Evolutionary conservation across 352 stramenopile species (phyloP).

Genomic region (Pythium periplocum): DNA sequence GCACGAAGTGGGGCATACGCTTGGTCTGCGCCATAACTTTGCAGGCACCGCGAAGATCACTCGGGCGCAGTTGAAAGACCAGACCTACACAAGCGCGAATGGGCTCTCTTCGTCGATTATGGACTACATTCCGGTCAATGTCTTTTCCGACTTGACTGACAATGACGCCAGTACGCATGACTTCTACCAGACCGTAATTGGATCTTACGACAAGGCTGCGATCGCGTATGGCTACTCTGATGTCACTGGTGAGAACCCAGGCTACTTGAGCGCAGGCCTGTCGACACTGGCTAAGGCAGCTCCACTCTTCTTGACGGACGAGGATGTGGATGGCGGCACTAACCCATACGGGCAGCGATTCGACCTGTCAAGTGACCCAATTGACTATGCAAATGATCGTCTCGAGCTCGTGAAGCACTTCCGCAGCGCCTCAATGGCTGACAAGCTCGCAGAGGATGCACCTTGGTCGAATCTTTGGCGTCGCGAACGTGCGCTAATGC

Average conservation of each 20-base stretch:
- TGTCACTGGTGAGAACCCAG: constrained; percentile 37
- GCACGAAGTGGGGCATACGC: constrained; percentile 87
- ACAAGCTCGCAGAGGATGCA: constrained; percentile 46
- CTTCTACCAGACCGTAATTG: constrained; percentile 70
- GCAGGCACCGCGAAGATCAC: constrained; percentile 47
- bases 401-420: constrained; percentile 41
- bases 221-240: constrained; percentile 84
- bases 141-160: constrained; percentile 62
- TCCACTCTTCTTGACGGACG: constrained; percentile 64
- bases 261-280: constrained; percentile 33
- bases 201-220: constrained; percentile 70
- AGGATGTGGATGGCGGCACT: constrained; percentile 28
- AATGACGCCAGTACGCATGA: constrained; percentile 28
- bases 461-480: constrained; percentile 50
- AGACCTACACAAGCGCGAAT: constrained; percentile 37
- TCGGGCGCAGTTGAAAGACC: constrained; percentile 47
- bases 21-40: constrained; percentile 87
- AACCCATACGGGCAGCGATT: constrained; percentile 54
- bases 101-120: constrained; percentile 72
- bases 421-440: constrained; percentile 23
- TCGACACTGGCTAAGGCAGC: constrained; percentile 32
- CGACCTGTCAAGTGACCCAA: constrained; percentile 50
- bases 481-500: constrained; percentile 35
- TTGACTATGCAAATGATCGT: constrained; percentile 51
- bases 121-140: constrained; percentile 84